These are phyloP conservation scores for Panaeolus papilionaceus DNA, from an alignment of 768 basidiomycete genomes.

Conservation along the genomic window DNA sequence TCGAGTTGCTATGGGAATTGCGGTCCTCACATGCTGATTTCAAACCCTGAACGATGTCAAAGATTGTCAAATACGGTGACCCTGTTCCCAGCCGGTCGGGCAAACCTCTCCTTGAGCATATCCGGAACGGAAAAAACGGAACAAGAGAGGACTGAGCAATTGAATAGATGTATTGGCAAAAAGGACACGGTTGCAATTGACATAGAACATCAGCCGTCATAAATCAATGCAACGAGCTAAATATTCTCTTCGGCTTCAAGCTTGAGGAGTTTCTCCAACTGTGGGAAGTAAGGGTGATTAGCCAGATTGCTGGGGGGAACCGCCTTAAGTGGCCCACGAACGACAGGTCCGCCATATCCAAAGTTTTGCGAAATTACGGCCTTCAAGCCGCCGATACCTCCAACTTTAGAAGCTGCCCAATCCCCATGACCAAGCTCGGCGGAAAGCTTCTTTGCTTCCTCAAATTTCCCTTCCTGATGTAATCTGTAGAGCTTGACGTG, in stretches of 20 bases:
- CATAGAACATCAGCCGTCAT: no score
- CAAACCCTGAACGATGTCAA: background rate
- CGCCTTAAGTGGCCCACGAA: slow-evolving; percentile 57
- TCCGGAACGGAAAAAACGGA: no score
- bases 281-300: slow-evolving; percentile 45
- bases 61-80: no score
- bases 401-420: slow-evolving; percentile 65
- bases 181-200: no score
- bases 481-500: slow-evolving; percentile 57
- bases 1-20: slow-evolving; percentile 6
- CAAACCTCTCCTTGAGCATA: no score
- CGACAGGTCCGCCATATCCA: slow-evolving; percentile 60
- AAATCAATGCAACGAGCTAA: background rate
- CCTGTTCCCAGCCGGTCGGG: no score
- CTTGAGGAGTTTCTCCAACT: slow-evolving; percentile 51
- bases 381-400: slow-evolving; percentile 74
- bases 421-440: slow-evolving; percentile 69
- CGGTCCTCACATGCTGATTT: background rate
- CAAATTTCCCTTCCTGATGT: slow-evolving; percentile 56
- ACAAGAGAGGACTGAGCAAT: no score
- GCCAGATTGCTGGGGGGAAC: slow-evolving; percentile 43
- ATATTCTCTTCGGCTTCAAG: slow-evolving; percentile 39
- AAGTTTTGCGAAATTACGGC: slow-evolving; percentile 65
- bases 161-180: no score
- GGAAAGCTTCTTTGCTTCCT: slow-evolving; percentile 68